These are phyloP conservation scores for Fraxinus anomala DNA, from an alignment of 257 asterid species.

Conservation along the genomic window DNA sequence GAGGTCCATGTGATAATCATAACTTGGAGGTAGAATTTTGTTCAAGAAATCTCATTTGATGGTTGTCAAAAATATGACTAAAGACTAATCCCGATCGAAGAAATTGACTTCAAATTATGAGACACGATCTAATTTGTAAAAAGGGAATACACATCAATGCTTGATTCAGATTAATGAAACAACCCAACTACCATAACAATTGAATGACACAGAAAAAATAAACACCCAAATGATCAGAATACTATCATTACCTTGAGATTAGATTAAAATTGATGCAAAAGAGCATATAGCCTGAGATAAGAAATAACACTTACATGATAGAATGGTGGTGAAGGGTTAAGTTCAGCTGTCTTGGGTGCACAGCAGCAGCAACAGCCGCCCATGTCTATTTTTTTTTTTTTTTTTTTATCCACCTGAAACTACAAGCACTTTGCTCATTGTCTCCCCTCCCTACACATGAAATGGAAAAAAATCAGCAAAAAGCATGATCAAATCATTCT, in stretches of 20 bases:
- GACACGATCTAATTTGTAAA: not conserved
- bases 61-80: not conserved
- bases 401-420: slow-evolving; percentile 44
- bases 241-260: not conserved
- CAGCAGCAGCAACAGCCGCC: slow-evolving; percentile 86
- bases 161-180: not conserved
- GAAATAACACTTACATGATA: slow-evolving; percentile 56
- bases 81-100: not conserved
- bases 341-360: slow-evolving; percentile 55
- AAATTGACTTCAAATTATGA: not conserved
- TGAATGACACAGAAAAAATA: not conserved
- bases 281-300: slow-evolving; percentile 18
- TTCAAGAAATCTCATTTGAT: not conserved
- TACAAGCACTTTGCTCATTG: slow-evolving; percentile 50
- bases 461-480: not conserved
- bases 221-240: not conserved
- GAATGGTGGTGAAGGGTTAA: slow-evolving; percentile 47
- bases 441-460: slow-evolving; percentile 36
- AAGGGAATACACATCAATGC: not conserved
- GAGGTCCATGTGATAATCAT: not conserved
- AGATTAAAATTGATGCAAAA: slow-evolving; percentile 18
- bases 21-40: not conserved
- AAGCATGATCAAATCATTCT: slow-evolving; percentile 4
- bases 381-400: slow-evolving; percentile 49
- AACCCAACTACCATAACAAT: not conserved